phyloP scores from a whole-genome alignment of 192 early-diverging fungal genomes.

The Coemansia sp. region DNA sequence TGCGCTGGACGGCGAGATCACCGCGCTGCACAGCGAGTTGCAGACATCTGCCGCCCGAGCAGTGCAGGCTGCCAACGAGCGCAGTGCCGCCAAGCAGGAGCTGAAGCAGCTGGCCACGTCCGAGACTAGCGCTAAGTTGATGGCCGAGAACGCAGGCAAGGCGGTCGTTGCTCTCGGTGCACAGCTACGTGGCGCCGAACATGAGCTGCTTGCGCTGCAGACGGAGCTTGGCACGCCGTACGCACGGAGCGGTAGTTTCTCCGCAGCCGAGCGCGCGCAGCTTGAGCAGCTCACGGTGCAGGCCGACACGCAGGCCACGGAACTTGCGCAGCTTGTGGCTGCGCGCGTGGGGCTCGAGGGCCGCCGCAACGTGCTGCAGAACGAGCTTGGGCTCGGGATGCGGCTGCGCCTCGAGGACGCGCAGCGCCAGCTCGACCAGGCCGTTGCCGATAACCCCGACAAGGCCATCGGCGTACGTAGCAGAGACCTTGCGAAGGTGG shows the following conservation, averaged over 20 bases:
- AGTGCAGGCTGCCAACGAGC: conserved; percentile 58
- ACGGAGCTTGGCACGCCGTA: conserved; percentile 64
- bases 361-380: conserved; percentile 70
- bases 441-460: conserved; percentile 50
- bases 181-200: conserved; percentile 36
- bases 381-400: conserved; percentile 71
- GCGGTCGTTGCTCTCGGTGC: conserved; percentile 28
- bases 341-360: conserved; percentile 66
- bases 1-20: conserved; percentile 64
- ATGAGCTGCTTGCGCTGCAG: conserved; percentile 59
- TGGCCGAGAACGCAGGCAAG: conserved; percentile 41
- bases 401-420: conserved; percentile 68
- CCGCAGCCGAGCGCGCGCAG: conserved; percentile 55
- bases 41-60: conserved; percentile 59
- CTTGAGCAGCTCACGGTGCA: conserved; percentile 56
- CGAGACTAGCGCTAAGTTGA: conserved; percentile 53
- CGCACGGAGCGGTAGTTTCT: conserved; percentile 49
- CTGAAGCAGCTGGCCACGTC: conserved; percentile 65
- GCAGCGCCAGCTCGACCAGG: conserved; percentile 61
- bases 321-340: conserved; percentile 58
- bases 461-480: conserved; percentile 44
- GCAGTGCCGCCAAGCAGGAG: conserved; percentile 59
- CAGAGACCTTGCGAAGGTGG: conserved; percentile 37
- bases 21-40: conserved; percentile 59
- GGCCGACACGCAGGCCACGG: conserved; percentile 59